Evolutionary conservation across 1,284 basidiomycete genomes (phyloP).

Genomic region (Tilletia horrida): DNA sequence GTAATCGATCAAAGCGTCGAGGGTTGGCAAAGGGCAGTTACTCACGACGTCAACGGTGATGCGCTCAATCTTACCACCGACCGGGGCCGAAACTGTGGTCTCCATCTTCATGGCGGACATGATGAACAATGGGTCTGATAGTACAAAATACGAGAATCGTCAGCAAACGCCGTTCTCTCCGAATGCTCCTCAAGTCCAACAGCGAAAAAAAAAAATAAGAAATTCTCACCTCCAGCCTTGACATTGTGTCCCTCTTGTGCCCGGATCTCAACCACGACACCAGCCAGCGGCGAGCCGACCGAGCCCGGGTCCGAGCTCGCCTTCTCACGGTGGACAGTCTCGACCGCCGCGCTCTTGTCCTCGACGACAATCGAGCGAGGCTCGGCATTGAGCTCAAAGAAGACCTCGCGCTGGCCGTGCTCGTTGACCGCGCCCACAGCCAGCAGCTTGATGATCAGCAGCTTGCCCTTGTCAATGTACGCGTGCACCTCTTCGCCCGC

Average conservation of each 20-base stretch:
- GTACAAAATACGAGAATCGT: background rate
- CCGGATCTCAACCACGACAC: constrained; percentile 94
- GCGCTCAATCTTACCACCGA: constrained; percentile 89
- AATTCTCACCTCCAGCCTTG: constrained; percentile 69
- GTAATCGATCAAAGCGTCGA: background rate
- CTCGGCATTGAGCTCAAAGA: constrained; percentile 71
- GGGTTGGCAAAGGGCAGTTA: background rate
- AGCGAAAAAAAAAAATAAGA: background rate
- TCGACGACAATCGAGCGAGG: constrained; percentile 65
- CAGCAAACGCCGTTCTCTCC: background rate
- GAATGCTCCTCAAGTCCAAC: background rate
- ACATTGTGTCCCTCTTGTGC: constrained; percentile 95
- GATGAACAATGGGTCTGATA: constrained; percentile 70
- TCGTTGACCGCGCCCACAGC: constrained; percentile 89
- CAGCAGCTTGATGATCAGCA: constrained; percentile 87
- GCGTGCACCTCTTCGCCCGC: constrained; percentile 94
- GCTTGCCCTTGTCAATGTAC: constrained; percentile 93
- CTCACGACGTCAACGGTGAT: constrained; percentile 67
- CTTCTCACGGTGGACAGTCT: constrained; percentile 85
- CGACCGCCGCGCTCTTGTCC: constrained; percentile 92
- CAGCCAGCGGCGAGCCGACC: constrained; percentile 76
- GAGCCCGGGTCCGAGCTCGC: constrained; percentile 88
- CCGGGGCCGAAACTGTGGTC: constrained; percentile 87
- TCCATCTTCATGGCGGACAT: constrained; percentile 65
- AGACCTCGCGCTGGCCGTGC: constrained; percentile 88